phyloP scores from a whole-genome alignment of 2,329 filamentous ascomycete genomes.

The Botrytis fragariae region DNA sequence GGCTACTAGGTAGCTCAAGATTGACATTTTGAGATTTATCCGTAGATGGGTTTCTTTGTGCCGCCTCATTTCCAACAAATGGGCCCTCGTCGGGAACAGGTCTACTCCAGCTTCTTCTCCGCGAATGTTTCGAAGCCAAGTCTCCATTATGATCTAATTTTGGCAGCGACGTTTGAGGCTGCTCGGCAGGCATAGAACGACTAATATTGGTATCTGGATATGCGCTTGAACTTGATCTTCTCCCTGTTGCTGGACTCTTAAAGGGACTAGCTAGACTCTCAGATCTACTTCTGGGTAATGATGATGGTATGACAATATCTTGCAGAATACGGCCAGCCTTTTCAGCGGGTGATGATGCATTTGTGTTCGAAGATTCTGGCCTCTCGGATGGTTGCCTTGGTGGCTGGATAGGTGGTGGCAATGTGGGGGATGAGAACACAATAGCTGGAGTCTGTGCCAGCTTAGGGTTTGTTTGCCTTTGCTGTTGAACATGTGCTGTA shows the following conservation, averaged over 20 bases:
- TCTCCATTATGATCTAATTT: conserved; percentile 29
- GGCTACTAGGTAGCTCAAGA: conserved; percentile 13
- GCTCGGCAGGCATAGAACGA: conserved; percentile 13
- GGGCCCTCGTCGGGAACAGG: conserved; percentile 31
- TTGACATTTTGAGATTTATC: conserved; percentile 11
- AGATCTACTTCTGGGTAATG: conserved; percentile 35
- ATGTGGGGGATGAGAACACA: conserved; percentile 38
- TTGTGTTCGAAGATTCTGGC: conserved; percentile 12
- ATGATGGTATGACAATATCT: conserved; percentile 36
- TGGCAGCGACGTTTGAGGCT: conserved; percentile 26
- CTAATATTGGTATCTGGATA: conserved; percentile 22
- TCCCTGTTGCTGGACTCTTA: conserved; percentile 35
- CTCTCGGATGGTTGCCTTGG: conserved; percentile 22
- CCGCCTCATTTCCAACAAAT: conserved; percentile 25
- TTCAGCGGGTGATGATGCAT: conserved; percentile 33
- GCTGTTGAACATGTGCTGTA: conserved; percentile 34
- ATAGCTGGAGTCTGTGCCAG: conserved; percentile 36
- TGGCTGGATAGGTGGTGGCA: conserved; percentile 34
- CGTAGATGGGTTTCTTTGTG: conserved; percentile 1
- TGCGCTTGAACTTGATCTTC: conserved; percentile 30
- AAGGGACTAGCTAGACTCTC: conserved; percentile 39
- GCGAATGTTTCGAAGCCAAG: conserved; percentile 23
- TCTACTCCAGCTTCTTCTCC: conserved; percentile 20
- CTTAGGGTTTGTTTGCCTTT: conserved; percentile 30
- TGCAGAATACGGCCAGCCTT: conserved; percentile 39